A percentile compares a stretch with the other conserved stretches of the same genome.
These are phyloP conservation scores for Verticillium klebahnii DNA, from an alignment of 2,329 filamentous ascomycete genomes.

Conservation along the genomic window DNA sequence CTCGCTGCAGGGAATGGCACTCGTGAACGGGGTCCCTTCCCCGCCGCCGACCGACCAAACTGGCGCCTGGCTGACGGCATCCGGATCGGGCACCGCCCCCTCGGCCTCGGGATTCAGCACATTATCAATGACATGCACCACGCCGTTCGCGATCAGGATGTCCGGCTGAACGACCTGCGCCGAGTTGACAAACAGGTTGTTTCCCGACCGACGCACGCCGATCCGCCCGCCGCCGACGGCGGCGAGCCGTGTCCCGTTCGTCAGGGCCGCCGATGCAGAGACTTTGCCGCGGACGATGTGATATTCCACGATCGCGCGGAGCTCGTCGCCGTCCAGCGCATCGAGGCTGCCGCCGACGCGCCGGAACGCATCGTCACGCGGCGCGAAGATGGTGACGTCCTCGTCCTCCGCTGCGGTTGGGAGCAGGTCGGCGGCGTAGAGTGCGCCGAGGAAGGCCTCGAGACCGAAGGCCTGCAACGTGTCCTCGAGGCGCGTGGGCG, in stretches of 20 bases:
- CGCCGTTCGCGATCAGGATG: constrained; percentile 51
- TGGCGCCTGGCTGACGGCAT: constrained; percentile 26
- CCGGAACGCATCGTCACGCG: constrained; percentile 46
- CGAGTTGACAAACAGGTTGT: constrained; percentile 47
- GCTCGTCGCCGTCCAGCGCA: constrained; percentile 31
- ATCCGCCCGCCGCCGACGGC: constrained; percentile 34
- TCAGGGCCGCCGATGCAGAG: constrained; percentile 40
- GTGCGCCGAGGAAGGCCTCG: constrained; percentile 34
- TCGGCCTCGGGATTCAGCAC: constrained; percentile 40
- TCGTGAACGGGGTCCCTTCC: constrained; percentile 30
- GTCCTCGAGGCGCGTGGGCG: constrained; percentile 33
- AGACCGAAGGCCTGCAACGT: constrained; percentile 31
- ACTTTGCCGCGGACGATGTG: constrained; percentile 52
- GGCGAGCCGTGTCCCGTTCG: constrained; percentile 15
- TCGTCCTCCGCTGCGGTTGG: constrained; percentile 34
- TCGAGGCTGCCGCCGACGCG: constrained; percentile 37
- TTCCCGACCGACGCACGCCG: constrained; percentile 32
- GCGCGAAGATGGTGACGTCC: constrained; percentile 52
- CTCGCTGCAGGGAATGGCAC: constrained; percentile 35
- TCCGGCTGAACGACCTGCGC: constrained; percentile 48
- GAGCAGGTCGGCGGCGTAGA: constrained; percentile 30
- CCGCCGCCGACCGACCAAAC: constrained; percentile 18
- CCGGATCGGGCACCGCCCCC: constrained; percentile 29
- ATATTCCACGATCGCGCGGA: constrained; percentile 46
- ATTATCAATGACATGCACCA: constrained; percentile 53